Evolutionary conservation across 2,329 filamentous ascomycete genomes (phyloP).

Genomic region (Pyricularia pennisetigena): DNA sequence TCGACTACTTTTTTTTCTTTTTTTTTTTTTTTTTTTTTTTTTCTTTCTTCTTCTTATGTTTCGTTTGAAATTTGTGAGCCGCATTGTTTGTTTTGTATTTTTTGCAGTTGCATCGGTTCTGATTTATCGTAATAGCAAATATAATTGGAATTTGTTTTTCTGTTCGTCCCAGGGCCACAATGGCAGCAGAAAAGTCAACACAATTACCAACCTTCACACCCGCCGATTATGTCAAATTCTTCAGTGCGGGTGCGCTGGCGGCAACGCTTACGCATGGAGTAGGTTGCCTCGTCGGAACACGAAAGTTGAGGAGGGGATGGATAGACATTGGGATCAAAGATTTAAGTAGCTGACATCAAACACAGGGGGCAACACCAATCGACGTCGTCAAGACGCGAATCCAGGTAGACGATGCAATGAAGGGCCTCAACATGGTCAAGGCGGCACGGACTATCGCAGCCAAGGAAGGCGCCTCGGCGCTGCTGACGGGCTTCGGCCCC

Average conservation of each 20-base stretch:
- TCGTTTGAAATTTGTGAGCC: not conserved
- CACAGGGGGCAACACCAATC: constrained; percentile 41
- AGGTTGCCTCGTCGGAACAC: constrained; percentile 13
- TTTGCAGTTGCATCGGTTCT: not conserved
- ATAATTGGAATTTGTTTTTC: not conserved
- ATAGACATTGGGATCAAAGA: not conserved
- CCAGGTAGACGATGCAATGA: constrained; percentile 77
- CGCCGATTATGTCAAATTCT: constrained; percentile 41
- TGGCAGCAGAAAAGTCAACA: constrained; percentile 5
- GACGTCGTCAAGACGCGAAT: constrained; percentile 84
- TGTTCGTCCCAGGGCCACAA: not conserved
- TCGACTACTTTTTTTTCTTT: not conserved
- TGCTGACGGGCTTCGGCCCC: constrained; percentile 76
- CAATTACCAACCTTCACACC: constrained; percentile 26
- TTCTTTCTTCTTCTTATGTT: too few species aligned
- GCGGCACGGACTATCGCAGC: constrained; percentile 69
- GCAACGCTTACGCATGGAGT: constrained; percentile 42
- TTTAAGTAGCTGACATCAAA: not conserved
- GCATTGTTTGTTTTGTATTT: not conserved
- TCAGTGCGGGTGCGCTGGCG: constrained; percentile 40
- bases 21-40: too few species aligned
- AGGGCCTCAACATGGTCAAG: constrained; percentile 74
- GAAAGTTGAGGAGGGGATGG: not conserved
- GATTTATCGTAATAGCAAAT: not conserved
- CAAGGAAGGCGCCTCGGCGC: constrained; percentile 68